Percentiles rank a stretch among this genome's conserved stretches.
These are phyloP conservation scores for Termitomyces heimii DNA, from an alignment of 768 basidiomycete genomes.

Conservation along the genomic window DNA sequence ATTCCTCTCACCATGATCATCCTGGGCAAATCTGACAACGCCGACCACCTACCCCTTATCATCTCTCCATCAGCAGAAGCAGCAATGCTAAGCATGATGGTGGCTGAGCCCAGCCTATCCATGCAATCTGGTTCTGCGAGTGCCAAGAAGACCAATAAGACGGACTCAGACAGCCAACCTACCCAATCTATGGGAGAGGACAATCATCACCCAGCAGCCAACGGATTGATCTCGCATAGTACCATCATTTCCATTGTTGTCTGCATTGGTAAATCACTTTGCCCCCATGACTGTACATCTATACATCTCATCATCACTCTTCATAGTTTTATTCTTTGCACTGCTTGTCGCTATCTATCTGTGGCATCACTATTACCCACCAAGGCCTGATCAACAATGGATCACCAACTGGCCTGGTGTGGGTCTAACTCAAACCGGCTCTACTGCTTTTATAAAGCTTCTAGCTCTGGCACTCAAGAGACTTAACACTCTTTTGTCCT, in stretches of 20 bases:
- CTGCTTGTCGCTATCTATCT: background rate
- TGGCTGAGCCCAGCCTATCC: background rate
- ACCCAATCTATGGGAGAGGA: background rate
- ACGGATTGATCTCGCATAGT: background rate
- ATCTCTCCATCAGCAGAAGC: background rate
- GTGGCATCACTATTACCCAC: background rate
- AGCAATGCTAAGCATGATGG: background rate
- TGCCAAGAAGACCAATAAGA: background rate
- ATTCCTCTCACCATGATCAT: background rate
- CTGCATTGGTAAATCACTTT: background rate
- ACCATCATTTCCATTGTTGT: background rate
- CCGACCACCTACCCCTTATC: background rate
- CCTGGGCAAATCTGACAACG: background rate
- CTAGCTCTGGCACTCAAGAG: no score
- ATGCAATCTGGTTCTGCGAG: background rate
- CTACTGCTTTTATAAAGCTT: no score
- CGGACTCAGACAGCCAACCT: background rate
- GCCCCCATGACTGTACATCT: no score
- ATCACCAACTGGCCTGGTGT: no score
- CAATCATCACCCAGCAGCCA: background rate
- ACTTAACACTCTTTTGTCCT: background rate
- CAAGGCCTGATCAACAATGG: background rate
- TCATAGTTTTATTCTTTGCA: background rate
- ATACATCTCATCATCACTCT: background rate
- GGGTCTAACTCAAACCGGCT: no score